Evolutionary conservation across 164 flowering plant genomes (phyloP).

Genomic region (Sextonia rubra): DNA sequence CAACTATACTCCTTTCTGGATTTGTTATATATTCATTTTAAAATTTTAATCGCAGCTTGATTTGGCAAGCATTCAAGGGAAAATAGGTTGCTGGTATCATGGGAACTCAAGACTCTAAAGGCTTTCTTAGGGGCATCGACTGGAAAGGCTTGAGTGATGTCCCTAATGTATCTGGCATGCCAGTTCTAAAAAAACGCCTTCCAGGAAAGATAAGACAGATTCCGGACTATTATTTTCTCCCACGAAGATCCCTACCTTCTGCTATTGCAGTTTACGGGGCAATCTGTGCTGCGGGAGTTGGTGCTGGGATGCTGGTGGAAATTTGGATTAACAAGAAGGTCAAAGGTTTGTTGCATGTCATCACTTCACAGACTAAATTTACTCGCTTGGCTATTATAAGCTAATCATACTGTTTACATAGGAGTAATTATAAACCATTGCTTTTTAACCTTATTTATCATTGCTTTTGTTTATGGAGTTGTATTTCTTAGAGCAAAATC

Average conservation of each 20-base stretch:
- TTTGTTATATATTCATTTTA: neutral
- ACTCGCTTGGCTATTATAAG: neutral
- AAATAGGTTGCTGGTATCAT: neutral
- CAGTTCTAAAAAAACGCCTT: slow-evolving; percentile 48
- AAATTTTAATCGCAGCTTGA: neutral
- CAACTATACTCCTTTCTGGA: neutral
- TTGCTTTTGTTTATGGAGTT: neutral
- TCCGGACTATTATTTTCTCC: slow-evolving; percentile 82
- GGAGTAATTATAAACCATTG: too few relatives aligned
- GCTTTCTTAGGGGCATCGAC: slow-evolving; percentile 48
- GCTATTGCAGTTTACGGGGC: slow-evolving; percentile 62
- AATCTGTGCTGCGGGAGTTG: slow-evolving; percentile 67
- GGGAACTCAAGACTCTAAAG: slow-evolving; percentile 43
- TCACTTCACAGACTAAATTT: neutral
- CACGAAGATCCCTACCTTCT: slow-evolving; percentile 60
- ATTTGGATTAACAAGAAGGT: slow-evolving; percentile 76
- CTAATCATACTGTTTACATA: neutral
- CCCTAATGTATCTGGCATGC: slow-evolving; percentile 26
- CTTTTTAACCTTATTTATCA: neutral
- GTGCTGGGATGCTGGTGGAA: slow-evolving; percentile 84
- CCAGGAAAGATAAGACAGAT: slow-evolving; percentile 62
- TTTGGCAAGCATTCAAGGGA: neutral
- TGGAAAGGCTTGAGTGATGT: slow-evolving; percentile 48
- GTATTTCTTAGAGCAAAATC: neutral
- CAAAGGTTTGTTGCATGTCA: slow-evolving; percentile 36